Evolutionary conservation across 2,329 filamentous ascomycete genomes (phyloP).

Genomic region (Parafenestella ontariensis): DNA sequence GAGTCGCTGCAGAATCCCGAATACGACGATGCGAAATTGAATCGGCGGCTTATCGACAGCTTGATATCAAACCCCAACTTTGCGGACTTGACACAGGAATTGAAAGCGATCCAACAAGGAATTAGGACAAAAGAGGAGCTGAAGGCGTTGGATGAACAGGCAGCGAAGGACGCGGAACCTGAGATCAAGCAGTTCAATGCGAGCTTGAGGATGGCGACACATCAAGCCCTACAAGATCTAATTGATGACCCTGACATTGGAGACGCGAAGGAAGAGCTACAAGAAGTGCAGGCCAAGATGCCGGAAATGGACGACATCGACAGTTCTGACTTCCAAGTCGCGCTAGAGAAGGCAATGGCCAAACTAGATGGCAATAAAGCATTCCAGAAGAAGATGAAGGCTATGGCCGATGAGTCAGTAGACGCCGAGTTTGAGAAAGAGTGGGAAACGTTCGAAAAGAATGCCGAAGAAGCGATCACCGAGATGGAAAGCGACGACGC

Average conservation of each 20-base stretch:
- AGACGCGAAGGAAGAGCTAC: slow-evolving; percentile 28
- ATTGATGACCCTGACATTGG: slow-evolving; percentile 39
- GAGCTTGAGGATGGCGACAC: slow-evolving; percentile 21
- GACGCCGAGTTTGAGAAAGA: slow-evolving; percentile 20
- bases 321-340: slow-evolving; percentile 27
- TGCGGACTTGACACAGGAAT: slow-evolving; percentile 33
- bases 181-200: slow-evolving; percentile 25
- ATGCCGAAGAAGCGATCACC: slow-evolving; percentile 15
- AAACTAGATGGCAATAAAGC: slow-evolving; percentile 30
- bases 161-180: slow-evolving; percentile 17
- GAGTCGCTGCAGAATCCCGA: slow-evolving; percentile 34
- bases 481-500: slow-evolving; percentile 11
- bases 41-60: slow-evolving; percentile 34
- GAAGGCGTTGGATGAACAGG: slow-evolving; percentile 13
- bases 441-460: slow-evolving; percentile 16
- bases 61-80: slow-evolving; percentile 41
- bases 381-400: slow-evolving; percentile 30
- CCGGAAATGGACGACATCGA: slow-evolving; percentile 27
- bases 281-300: slow-evolving; percentile 32
- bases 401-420: slow-evolving; percentile 9
- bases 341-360: slow-evolving; percentile 27
- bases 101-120: slow-evolving; percentile 34
- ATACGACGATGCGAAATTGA: slow-evolving; percentile 37
- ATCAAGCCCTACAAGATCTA: slow-evolving; percentile 32
- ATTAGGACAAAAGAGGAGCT: slow-evolving; percentile 29